These are phyloP conservation scores for Apiospora kogelbergensis DNA, from an alignment of 2,329 filamentous ascomycete species.

Conservation along the genomic window DNA sequence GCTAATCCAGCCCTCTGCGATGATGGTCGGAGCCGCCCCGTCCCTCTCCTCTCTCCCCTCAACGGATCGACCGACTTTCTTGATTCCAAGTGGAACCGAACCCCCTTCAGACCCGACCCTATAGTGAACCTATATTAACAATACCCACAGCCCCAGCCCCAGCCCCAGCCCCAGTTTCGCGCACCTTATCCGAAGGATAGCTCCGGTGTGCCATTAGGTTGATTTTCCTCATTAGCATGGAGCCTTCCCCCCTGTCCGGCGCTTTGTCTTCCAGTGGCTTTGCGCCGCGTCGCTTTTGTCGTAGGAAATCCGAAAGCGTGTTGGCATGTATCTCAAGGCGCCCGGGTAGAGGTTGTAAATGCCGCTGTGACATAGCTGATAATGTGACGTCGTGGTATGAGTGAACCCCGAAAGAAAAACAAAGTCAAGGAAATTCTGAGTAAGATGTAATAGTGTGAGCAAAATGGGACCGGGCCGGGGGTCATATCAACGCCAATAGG, in stretches of 20 bases:
- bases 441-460: neutral
- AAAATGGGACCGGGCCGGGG: neutral
- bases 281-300: neutral
- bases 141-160: neutral
- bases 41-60: neutral
- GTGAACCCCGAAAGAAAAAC: no score
- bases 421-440: neutral
- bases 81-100: neutral
- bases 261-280: neutral
- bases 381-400: neutral
- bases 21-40: neutral
- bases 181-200: neutral
- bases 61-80: slow-evolving; percentile 1
- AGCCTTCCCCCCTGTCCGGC: neutral
- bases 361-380: neutral
- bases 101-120: neutral
- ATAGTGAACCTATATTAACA: neutral
- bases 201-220: neutral
- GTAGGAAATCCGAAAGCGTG: neutral
- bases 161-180: neutral
- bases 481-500: neutral
- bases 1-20: neutral
- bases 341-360: neutral
- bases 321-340: neutral
- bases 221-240: neutral